Evolutionary conservation across 345 rosid species (phyloP), one percentile per base, ranked within the genome.

Genomic region (Aegle marmelos): DNA sequence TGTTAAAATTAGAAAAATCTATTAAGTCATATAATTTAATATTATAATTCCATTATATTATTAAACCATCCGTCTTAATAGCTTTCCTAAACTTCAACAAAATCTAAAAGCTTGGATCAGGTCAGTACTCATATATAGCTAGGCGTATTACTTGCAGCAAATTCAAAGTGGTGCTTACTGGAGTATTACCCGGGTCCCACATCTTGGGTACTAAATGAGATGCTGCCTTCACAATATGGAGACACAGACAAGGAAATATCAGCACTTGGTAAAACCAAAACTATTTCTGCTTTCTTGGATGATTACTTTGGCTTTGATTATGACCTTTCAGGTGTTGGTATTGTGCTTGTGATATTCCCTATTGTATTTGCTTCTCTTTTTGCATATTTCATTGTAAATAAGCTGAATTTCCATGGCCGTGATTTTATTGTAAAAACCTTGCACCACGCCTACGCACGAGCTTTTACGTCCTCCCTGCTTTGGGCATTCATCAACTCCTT

Each of bases 111-210:
- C 8, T 7, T 36, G 39, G 8, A 36, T 36, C 8, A 41, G 48
- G 10, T 41, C 48, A 39, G 13, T 39, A 39, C 13, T 39, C 13
- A 2, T 39, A 39, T 39, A 39, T 2, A n/a, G n/a, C n/a, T n/a
- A 2, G 0, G 45, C 2, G 13, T 39, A 39, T 6, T 36, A 7
- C 8, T 21, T 27, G 74, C 80, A 84, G 82, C 82, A 37, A 21
- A 84, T 84, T 75, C 87, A n/a, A 79, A 81, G 50, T 84, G 87
- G 82, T 84, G 87, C 82, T 6, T 79, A 2, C 81, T 84, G 84
- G 79, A 67, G 76, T 84, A 84, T 45, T 84, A 79, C 73, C 14
- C 81, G 25, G 81, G 82, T 72, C 87, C 87, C 1, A 76, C 80
- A 14, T 76, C 87, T 68, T 84, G 87, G 87, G 77, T 82, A 5